These are phyloP conservation scores for Leccinum fibrillosum DNA, from an alignment of 768 basidiomycete species.

Conservation along the genomic window DNA sequence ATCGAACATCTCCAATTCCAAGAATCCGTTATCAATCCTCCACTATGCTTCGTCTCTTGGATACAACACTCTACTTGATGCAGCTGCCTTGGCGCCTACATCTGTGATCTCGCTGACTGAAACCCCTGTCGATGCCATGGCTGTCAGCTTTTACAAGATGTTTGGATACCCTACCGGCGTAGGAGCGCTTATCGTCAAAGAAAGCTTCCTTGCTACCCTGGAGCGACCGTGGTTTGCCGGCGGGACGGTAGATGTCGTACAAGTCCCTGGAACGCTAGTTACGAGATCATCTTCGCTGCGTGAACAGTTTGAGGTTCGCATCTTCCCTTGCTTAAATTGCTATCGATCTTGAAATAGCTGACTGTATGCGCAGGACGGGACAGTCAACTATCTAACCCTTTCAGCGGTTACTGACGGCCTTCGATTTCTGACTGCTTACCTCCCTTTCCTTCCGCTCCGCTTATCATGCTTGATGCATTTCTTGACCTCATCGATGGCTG, in stretches of 20 bases:
- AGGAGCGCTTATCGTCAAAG: conserved; percentile 74
- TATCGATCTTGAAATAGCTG: background rate
- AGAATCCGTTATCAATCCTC: conserved; percentile 63
- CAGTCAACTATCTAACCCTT: conserved; percentile 76
- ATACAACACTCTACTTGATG: conserved; percentile 76
- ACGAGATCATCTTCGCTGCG: conserved; percentile 57
- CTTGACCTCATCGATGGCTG: conserved; percentile 52
- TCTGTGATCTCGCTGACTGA: conserved; percentile 63
- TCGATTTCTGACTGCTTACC: conserved; percentile 71
- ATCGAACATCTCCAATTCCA: conserved; percentile 80
- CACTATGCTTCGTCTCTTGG: conserved; percentile 64
- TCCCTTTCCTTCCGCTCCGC: conserved; percentile 75
- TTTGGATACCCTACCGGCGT: conserved; percentile 86
- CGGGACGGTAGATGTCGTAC: conserved; percentile 78
- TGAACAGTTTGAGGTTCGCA: conserved; percentile 74
- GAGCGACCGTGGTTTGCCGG: conserved; percentile 84
- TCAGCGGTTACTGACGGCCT: conserved; percentile 79
- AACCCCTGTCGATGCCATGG: conserved; percentile 76
- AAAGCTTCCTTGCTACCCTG: conserved; percentile 57
- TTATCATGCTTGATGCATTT: conserved; percentile 67
- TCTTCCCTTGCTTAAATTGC: background rate
- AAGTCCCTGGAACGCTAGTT: conserved; percentile 71
- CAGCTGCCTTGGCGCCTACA: conserved; percentile 76
- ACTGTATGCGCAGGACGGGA: conserved; percentile 60
- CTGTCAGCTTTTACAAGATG: conserved; percentile 87